Base-by-base conservation (phyloP, 352 stramenopile species). In the Phytophthora pluvialis region DNA sequence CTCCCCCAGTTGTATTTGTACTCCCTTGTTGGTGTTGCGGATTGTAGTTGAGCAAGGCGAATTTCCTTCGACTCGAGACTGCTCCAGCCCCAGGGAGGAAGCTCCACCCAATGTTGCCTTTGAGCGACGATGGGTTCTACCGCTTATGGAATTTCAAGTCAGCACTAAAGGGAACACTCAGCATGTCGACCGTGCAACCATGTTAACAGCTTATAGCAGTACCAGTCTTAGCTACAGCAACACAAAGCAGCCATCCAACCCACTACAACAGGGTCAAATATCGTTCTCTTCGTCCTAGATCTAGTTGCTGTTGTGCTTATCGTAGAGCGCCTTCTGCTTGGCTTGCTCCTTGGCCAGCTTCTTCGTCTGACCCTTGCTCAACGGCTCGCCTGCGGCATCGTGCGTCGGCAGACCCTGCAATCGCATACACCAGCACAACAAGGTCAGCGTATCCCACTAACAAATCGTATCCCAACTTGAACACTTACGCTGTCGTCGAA, bases 291-390 rank as follows among this genome's bases (percentile, higher is more conserved):
- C 15, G 26, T 31, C 18, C 40, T 46, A 46, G 13, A 52, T 60
- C 67, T 72, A 76, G 50, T 69, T 77, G 31, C 59, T 71, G 60
- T 71, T 75, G 61, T 89, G 73, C 75, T 96, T 95, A 25, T 96
- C 85, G 64, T 89, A 95, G 2, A 96, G 74, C 64, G 94, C 86
- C 67, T 96, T 96, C 67, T 99, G 98, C 78, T 99, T 99, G 44
- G 90, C 79, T 72, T 96, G 89, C 46, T 99, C 95, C 78, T 99
- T 99, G 16, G 87, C 80, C 51, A 99, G 83, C 76, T 99, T 99
- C 81, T 99, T 99, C 49, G 93, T 78, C 29, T 88, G 77, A 48
- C 88, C 97, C 83, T 99, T 99, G 58, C 94, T 98, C 46, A 99
- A 64, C 54, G 96, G 91, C 44, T 98, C 91, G 15, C 96, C 96